A percentile compares a stretch with the other conserved stretches of the same genome.
phyloP scores from a whole-genome alignment of 441 rosid genomes.

The Iberis amara region DNA sequence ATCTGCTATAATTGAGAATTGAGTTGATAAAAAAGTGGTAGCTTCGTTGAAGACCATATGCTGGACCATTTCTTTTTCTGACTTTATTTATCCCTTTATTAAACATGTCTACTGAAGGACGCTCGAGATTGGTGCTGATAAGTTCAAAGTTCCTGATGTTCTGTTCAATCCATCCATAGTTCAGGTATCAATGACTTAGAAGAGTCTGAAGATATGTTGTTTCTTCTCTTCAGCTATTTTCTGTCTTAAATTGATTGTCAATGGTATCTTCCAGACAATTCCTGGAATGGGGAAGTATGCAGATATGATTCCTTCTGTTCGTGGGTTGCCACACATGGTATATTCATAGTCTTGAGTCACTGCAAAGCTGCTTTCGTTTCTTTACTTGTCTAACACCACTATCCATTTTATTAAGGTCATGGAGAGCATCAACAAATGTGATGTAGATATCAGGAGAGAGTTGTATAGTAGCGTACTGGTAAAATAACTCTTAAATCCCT shows the following conservation, averaged over 20 bases:
- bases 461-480: slow-evolving; percentile 93
- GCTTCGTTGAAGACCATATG: not conserved
- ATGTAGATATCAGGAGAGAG: slow-evolving; percentile 94
- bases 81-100: slow-evolving; percentile 12
- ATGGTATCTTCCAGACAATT: slow-evolving; percentile 67
- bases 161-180: slow-evolving; percentile 82
- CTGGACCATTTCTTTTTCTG: not conserved
- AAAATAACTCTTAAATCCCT: slow-evolving; percentile 23
- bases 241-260: slow-evolving; percentile 3
- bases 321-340: slow-evolving; percentile 98
- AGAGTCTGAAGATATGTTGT: slow-evolving; percentile 6
- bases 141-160: slow-evolving; percentile 95
- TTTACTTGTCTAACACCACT: slow-evolving; percentile 4
- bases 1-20: too few relatives aligned
- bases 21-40: not conserved
- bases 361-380: slow-evolving; percentile 9
- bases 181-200: slow-evolving; percentile 42
- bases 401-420: slow-evolving; percentile 46
- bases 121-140: slow-evolving; percentile 96
- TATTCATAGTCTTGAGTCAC: slow-evolving; percentile 17
- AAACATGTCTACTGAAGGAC: slow-evolving; percentile 47
- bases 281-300: slow-evolving; percentile 80
- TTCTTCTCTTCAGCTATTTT: slow-evolving; percentile 11
- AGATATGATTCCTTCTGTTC: slow-evolving; percentile 55
- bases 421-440: slow-evolving; percentile 92